phyloP scores from a whole-genome alignment of 2,329 filamentous ascomycete genomes.

The Septoria linicola region DNA sequence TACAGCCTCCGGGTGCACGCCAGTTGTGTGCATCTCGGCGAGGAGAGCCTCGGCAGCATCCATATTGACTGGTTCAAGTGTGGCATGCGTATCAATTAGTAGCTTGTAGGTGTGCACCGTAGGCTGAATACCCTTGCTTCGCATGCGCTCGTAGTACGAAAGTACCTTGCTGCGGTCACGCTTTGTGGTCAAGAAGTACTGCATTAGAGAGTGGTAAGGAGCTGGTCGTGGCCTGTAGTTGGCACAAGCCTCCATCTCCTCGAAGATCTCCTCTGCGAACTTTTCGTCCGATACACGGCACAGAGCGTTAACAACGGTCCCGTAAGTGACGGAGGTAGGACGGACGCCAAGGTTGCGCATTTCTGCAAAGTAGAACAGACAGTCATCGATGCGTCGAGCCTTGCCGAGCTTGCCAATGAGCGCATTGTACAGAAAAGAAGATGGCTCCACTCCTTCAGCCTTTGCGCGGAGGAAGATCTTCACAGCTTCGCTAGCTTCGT shows the following conservation, averaged over 20 bases:
- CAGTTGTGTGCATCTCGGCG: constrained; percentile 70
- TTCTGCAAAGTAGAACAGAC: constrained; percentile 95
- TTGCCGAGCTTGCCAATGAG: constrained; percentile 98
- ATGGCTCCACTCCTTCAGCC: constrained; percentile 89
- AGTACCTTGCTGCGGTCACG: constrained; percentile 92
- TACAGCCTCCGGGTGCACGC: constrained; percentile 80
- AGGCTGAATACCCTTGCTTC: constrained; percentile 77
- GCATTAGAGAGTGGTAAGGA: constrained; percentile 99
- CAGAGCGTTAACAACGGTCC: constrained; percentile 95
- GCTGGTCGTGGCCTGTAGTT: constrained; percentile 98
- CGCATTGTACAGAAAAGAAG: constrained; percentile 96
- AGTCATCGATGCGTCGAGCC: constrained; percentile 95
- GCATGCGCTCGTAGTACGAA: constrained; percentile 93
- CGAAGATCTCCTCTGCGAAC: constrained; percentile 95
- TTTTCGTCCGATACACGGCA: constrained; percentile 97
- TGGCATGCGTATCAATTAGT: constrained; percentile 90
- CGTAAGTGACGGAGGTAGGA: constrained; percentile 95
- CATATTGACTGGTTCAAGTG: constrained; percentile 89
- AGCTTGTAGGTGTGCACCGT: constrained; percentile 98
- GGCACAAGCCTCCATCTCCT: constrained; percentile 98
- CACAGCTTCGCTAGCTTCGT: constrained; percentile 93
- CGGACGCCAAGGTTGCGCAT: constrained; percentile 93
- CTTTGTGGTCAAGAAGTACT: constrained; percentile 98
- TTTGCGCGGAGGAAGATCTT: constrained; percentile 96
- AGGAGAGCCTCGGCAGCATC: constrained; percentile 80